These are phyloP conservation scores for Botrytis medusae DNA, from an alignment of 2,329 filamentous ascomycete species.

Conservation along the genomic window DNA sequence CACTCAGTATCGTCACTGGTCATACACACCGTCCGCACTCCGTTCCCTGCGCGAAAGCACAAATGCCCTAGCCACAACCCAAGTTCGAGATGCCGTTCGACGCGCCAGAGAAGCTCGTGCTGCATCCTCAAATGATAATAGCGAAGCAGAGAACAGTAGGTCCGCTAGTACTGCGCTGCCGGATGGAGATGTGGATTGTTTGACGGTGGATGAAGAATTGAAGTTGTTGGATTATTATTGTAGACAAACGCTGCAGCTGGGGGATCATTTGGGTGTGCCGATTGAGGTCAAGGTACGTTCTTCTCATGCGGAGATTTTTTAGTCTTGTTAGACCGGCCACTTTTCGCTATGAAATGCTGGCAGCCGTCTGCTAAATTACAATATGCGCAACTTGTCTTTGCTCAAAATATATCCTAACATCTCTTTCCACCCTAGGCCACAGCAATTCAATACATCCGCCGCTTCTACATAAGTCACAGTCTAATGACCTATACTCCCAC, in stretches of 20 bases:
- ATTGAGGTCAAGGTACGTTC: conserved; percentile 57
- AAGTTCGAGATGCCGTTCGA: conserved; percentile 57
- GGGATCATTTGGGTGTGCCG: conserved; percentile 59
- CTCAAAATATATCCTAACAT: not conserved
- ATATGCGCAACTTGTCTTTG: not conserved
- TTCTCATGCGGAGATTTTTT: not conserved
- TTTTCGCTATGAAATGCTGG: rapidly evolving
- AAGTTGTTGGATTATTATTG: conserved; percentile 80
- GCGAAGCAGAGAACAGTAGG: conserved; percentile 40
- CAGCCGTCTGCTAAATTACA: no score
- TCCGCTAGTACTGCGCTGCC: conserved; percentile 28
- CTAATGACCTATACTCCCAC: conserved; percentile 95
- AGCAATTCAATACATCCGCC: conserved; percentile 66
- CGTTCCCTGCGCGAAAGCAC: conserved; percentile 72
- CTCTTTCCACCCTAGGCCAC: conserved; percentile 33
- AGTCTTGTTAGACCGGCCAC: not conserved
- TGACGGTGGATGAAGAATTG: conserved; percentile 81
- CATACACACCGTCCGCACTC: conserved; percentile 75
- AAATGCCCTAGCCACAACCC: conserved; percentile 74
- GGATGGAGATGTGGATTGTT: conserved; percentile 64
- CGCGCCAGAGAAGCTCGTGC: conserved; percentile 45
- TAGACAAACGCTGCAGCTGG: conserved; percentile 57
- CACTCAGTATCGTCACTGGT: conserved; percentile 90
- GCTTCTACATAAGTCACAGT: conserved; percentile 95
- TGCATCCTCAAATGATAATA: conserved; percentile 38